These are phyloP conservation scores for Fusarium bulbicola DNA, from an alignment of 2,329 filamentous ascomycete species.

Conservation along the genomic window DNA sequence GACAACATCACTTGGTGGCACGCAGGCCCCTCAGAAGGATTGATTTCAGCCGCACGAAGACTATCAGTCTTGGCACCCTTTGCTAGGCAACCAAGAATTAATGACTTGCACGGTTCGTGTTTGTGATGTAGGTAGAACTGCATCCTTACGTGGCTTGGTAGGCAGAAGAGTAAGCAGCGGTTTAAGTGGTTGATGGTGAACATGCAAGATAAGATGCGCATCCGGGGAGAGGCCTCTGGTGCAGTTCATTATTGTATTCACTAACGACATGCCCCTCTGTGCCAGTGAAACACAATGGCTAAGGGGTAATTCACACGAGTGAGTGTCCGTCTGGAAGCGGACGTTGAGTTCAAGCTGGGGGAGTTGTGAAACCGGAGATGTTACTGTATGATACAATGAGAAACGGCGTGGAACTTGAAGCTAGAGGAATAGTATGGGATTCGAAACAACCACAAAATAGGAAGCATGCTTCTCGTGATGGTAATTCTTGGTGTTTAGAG, in stretches of 20 bases:
- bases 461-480: not conserved
- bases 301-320: not conserved
- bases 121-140: not conserved
- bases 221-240: not conserved
- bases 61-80: not conserved
- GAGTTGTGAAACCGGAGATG: not conserved
- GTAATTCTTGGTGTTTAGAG: not conserved
- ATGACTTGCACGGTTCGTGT: not conserved
- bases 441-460: not conserved
- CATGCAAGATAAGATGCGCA: not conserved
- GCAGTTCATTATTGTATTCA: not conserved
- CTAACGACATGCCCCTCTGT: not conserved
- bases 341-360: not conserved
- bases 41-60: not conserved
- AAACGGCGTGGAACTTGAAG: not conserved
- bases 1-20: not conserved
- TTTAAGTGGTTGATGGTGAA: conserved; percentile 40
- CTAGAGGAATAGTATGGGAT: not conserved
- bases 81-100: conserved; percentile 11
- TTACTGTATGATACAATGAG: not conserved
- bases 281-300: not conserved
- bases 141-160: conserved; percentile 12
- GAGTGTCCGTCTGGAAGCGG: not conserved
- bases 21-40: not conserved
- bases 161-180: conserved; percentile 45